Evolutionary conservation across 1,284 basidiomycete species (phyloP), one percentile per base, ranked within the genome.

Genomic region (Cryptococcus sp.): DNA sequence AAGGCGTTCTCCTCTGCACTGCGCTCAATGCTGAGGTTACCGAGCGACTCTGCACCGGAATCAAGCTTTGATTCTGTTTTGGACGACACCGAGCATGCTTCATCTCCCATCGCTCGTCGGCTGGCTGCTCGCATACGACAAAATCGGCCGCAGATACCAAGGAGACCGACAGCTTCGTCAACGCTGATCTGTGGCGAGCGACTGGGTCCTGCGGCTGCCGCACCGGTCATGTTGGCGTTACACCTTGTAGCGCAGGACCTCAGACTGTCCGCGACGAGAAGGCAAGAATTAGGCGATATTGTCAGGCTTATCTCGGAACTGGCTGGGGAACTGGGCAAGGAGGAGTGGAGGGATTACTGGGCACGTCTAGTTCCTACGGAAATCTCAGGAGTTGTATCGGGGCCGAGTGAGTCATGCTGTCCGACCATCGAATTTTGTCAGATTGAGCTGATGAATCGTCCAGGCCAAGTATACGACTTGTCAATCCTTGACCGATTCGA

Each of bases 281-380:
- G 86, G 53, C 72, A 81, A 23, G 82, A 84, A 2, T 76, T 93
- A n/a, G 60, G 82, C n/a, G 78, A 79, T 25, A 77, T 94, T 8
- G 87, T 83, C 0, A 83, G 84, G 0, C 65, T 92, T 11, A 82
- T 94, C 7, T 85, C 86, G 57, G 81, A 82, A 1, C 76, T 94
- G n/a, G 88, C 89, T 2, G 70, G 82, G 8, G 76, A 57, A 0
- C 27, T 85, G 15, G 84, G 89, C 5, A 83, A 88, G 25, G 84
- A 84, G 0, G 89, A 91, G 69, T 96, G 92, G 90, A 84, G 85
- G 2, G 92, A 95, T 74, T 93, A 92, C 71, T 91, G 90, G 89
- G 87, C 87, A 64, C 83, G 90, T 7, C 78, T 91, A 27, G 84
- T 86, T 67, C 89, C 90, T 0, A 81, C 63, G 74, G 80, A 49